phyloP scores from a whole-genome alignment of 225 moss, liverwort and hornwort species.

The Bryum argenteum region DNA sequence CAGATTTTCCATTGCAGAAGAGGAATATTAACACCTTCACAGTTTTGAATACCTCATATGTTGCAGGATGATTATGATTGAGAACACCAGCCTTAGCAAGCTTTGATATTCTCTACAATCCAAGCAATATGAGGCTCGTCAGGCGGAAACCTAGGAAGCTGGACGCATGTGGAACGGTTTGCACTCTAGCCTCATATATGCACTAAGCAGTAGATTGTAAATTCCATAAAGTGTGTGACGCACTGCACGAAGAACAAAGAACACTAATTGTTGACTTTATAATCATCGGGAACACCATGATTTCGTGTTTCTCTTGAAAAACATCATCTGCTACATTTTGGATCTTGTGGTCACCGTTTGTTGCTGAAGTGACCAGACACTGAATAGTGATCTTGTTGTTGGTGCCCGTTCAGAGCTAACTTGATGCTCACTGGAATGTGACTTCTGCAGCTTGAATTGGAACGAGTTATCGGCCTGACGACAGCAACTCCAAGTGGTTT shows the following conservation, averaged over 20 bases:
- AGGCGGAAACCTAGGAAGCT: conserved; percentile 53
- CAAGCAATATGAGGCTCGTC: conserved; percentile 56
- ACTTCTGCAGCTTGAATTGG: conserved; percentile 59
- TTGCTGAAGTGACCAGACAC: too few species aligned
- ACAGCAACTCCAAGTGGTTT: conserved; percentile 51
- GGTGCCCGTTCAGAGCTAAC: not conserved
- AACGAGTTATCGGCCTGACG: conserved; percentile 58
- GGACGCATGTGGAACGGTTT: conserved; percentile 57
- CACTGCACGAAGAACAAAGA: too few species aligned
- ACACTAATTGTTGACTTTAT: too few species aligned
- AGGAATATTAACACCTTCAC: conserved; percentile 8
- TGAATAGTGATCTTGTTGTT: too few species aligned
- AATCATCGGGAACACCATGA: too few species aligned
- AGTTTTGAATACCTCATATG: conserved; percentile 1
- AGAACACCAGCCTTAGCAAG: conserved; percentile 10
- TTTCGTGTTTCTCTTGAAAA: too few species aligned
- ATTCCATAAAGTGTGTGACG: too few species aligned
- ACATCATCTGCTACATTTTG: too few species aligned
- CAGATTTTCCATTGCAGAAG: not conserved
- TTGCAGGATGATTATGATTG: conserved; percentile 15
- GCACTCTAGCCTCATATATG: not conserved
- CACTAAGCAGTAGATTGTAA: not conserved
- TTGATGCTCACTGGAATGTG: not conserved
- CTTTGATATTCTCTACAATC: conserved; percentile 10
- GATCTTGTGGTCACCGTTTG: too few species aligned